phyloP scores from a whole-genome alignment of 768 basidiomycete species.

The Gymnopilus dilepis region DNA sequence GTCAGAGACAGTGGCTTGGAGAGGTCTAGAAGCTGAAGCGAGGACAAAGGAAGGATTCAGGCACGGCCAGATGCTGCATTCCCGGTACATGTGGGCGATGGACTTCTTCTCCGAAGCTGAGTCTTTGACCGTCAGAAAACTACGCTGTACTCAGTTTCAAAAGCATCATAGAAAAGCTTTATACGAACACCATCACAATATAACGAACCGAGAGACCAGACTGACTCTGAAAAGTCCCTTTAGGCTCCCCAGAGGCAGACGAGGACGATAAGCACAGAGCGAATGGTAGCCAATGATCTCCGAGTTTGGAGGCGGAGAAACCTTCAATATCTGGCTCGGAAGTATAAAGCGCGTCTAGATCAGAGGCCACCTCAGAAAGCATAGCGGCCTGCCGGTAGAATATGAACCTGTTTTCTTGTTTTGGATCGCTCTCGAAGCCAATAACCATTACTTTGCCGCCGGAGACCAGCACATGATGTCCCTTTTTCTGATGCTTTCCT shows the following conservation, averaged over 20 bases:
- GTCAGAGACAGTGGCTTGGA: slow-evolving; percentile 61
- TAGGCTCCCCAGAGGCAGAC: slow-evolving; percentile 53
- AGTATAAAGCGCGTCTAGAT: slow-evolving; percentile 46
- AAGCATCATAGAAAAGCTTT: slow-evolving; percentile 2
- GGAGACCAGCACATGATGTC: slow-evolving; percentile 64
- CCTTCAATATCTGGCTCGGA: slow-evolving; percentile 62
- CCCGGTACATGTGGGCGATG: slow-evolving; percentile 89
- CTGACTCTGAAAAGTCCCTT: slow-evolving; percentile 60
- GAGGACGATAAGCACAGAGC: slow-evolving; percentile 67
- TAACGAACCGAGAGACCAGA: slow-evolving; percentile 75
- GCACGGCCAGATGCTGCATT: slow-evolving; percentile 80
- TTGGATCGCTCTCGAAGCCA: slow-evolving; percentile 78
- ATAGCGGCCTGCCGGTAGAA: slow-evolving; percentile 80
- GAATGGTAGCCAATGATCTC: slow-evolving; percentile 75
- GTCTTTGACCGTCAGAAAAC: slow-evolving; percentile 80
- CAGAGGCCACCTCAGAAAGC: slow-evolving; percentile 55
- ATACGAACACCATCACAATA: slow-evolving; percentile 77
- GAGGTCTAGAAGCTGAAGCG: slow-evolving; percentile 59
- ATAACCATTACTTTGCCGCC: slow-evolving; percentile 81
- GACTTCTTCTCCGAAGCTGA: slow-evolving; percentile 61
- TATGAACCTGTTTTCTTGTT: slow-evolving; percentile 65
- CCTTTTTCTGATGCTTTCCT: slow-evolving; percentile 57
- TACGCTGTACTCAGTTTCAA: slow-evolving; percentile 30
- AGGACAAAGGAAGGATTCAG: slow-evolving; percentile 67
- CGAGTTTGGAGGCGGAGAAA: slow-evolving; percentile 65